Conservation (phyloP, 352 stramenopile genomes). For the Phytopythium oedochilum region DNA sequence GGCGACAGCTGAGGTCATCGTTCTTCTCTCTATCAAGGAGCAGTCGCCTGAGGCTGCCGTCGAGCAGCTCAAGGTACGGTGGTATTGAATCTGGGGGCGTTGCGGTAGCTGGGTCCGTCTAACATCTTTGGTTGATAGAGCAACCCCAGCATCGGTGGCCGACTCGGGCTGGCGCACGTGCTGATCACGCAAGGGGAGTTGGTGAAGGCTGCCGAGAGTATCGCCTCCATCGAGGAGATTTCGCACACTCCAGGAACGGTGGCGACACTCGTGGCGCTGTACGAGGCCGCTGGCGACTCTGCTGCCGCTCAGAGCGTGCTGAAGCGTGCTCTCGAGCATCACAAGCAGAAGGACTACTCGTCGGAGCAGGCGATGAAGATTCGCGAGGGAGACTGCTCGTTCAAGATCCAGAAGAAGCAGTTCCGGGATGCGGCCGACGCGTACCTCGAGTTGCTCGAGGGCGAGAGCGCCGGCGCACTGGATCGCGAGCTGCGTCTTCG, state of each 20-base stretch:
- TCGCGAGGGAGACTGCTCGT: constrained; percentile 71
- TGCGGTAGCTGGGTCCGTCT: not conserved
- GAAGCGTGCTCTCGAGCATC: constrained; percentile 39
- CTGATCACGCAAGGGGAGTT: constrained; percentile 49
- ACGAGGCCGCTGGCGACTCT: constrained; percentile 56
- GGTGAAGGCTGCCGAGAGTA: constrained; percentile 45
- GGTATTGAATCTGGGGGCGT: not conserved
- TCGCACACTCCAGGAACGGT: constrained; percentile 68
- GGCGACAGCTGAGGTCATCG: constrained; percentile 52
- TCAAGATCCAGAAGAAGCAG: constrained; percentile 78
- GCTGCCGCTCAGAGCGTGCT: constrained; percentile 46
- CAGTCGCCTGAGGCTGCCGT: constrained; percentile 48
- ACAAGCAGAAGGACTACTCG: constrained; percentile 48
- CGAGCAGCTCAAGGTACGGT: constrained; percentile 34
- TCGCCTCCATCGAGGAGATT: constrained; percentile 59
- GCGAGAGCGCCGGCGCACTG: constrained; percentile 46
- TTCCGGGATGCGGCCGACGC: constrained; percentile 56
- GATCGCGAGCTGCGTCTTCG: constrained; percentile 69
- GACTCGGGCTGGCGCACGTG: constrained; percentile 68
- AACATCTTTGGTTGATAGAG: constrained; percentile 7
- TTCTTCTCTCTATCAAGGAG: constrained; percentile 63
- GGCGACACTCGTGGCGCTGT: constrained; percentile 72
- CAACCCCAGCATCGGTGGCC: constrained; percentile 51
- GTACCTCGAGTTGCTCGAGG: constrained; percentile 69
- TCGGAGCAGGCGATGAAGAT: constrained; percentile 64